A percentile compares a stretch with the other conserved stretches of the same genome.
These are phyloP conservation scores for Funneliformis caledonium DNA, from an alignment of 371 early-diverging fungal genomes.

Conservation along the genomic window DNA sequence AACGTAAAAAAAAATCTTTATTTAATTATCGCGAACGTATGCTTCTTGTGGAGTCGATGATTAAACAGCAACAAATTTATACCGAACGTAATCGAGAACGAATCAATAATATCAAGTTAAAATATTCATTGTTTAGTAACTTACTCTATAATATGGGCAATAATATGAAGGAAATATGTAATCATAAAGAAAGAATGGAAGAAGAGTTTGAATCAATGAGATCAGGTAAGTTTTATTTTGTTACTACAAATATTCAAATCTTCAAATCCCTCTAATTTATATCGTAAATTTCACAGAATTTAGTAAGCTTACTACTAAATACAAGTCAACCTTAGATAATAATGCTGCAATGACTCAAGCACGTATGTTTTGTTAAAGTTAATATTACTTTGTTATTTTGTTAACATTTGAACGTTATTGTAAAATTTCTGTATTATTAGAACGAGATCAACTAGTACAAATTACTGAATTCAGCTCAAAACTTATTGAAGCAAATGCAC, in stretches of 20 bases:
- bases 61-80: constrained; percentile 11
- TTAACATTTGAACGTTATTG: background rate
- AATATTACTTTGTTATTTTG: background rate
- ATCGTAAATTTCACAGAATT: background rate
- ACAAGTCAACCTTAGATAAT: background rate
- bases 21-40: constrained; percentile 27
- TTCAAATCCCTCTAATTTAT: background rate
- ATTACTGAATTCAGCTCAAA: background rate
- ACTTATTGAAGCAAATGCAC: constrained; percentile 9
- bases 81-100: constrained; percentile 22
- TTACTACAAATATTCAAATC: background rate
- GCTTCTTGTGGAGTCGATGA: background rate
- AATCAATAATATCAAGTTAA: constrained; percentile 29
- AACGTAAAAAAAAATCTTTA: background rate
- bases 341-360: background rate
- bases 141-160: constrained; percentile 14
- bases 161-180: background rate
- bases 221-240: background rate
- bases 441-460: constrained; percentile 7
- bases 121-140: constrained; percentile 13
- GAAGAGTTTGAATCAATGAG: constrained; percentile 5
- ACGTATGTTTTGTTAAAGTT: constrained; percentile 18
- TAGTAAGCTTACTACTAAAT: background rate
- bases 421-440: background rate
- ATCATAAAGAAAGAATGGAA: constrained; percentile 28